Percentiles rank a stretch among this genome's conserved stretches.
Conservation (phyloP, 345 rosid genomes). For the Streptanthus diversifolius region DNA sequence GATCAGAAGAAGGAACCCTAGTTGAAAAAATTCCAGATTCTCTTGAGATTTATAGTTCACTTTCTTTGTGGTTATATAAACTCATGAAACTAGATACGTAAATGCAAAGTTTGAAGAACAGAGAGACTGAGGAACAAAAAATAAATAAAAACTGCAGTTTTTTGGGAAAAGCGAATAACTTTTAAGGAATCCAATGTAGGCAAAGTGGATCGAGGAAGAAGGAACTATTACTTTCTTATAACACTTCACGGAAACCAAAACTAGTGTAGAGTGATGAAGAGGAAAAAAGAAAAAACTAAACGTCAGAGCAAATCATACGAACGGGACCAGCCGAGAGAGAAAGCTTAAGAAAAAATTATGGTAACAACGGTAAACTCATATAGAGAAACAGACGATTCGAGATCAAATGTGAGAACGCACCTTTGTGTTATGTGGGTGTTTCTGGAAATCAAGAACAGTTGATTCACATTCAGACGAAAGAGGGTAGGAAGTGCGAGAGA, state of each 20-base stretch:
- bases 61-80: neutral
- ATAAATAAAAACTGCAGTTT: neutral
- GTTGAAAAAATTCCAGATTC: neutral
- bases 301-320: neutral
- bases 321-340: neutral
- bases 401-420: slow-evolving; percentile 14
- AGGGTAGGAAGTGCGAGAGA: neutral
- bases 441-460: slow-evolving; percentile 19
- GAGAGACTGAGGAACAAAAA: neutral
- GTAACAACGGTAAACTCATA: neutral
- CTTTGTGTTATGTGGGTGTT: slow-evolving; percentile 10
- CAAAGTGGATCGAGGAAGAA: neutral
- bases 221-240: neutral
- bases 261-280: slow-evolving; percentile 11
- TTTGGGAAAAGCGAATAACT: neutral
- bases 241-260: slow-evolving; percentile 5
- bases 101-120: slow-evolving; percentile 2
- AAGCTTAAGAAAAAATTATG: neutral
- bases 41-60: neutral
- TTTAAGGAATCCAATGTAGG: slow-evolving; percentile 32
- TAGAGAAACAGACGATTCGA: neutral
- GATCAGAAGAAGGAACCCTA: slow-evolving; percentile 30
- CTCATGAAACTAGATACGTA: neutral
- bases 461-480: neutral
- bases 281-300: neutral